Base-by-base conservation (phyloP, 345 rosid species). In the Eucalyptus erythrocorys region DNA sequence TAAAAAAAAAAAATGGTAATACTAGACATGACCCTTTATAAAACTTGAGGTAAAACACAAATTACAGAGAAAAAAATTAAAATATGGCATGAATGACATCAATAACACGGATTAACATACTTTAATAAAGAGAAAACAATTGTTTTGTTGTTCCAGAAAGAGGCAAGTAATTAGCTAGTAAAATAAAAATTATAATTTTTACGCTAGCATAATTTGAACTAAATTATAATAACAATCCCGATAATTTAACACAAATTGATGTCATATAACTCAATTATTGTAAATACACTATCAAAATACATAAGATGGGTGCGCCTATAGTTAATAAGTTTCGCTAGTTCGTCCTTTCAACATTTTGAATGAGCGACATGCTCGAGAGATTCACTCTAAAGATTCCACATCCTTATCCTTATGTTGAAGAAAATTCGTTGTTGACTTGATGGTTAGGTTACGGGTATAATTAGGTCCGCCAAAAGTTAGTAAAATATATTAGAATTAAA, bases 291-390 rank as follows among this genome's bases (percentile, higher is more conserved):
- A 26, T 59, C 66, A 27, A 59, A 59, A 59, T 59, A 59, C 32
- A 27, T 0, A 59, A 59, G 32, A 59, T 13, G 68, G 66, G 3
- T 59, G 32, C n/a, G 68, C 68, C 32, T 6, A 0, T 30, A 2
- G 32, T 59, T 27, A 59, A 59, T 10, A 59, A 59, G 12, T 59
- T 59, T 12, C 13, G 68, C 7, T 30, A 27, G 61, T 55, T 55
- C 3, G 30, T 22, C 13, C 13, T 59, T 12, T 59, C 68, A 59
- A 59, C 32, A 59, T 59, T 59, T 59, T 16, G 68, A 59, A 27
- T 4, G 8, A 27, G 68, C 17, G 4, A 6, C 32, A 61, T 30
- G 68, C 68, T 61, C 34, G 30, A 61, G 68, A 13, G 34, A 30
- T 61, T 30, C 68, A 61, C 68, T 61, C n/a, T 0, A 30, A 61